Conservation (phyloP, 164 flowering plant genomes). For the Vitis rotundifolia region DNA sequence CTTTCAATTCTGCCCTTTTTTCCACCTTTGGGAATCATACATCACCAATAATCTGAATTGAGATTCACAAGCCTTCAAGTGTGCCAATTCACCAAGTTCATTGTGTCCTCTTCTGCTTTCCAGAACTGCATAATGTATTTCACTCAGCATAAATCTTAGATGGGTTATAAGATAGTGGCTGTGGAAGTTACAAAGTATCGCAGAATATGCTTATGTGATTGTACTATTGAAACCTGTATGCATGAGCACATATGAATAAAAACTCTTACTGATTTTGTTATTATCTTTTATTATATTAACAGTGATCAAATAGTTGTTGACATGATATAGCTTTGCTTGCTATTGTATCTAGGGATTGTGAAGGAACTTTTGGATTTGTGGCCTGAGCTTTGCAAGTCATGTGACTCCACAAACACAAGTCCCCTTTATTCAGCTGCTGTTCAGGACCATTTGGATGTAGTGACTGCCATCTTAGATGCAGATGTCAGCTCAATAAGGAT, state of each 20-base stretch:
- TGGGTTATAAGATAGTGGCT: neutral
- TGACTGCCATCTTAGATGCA: constrained; percentile 78
- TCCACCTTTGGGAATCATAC: too few relatives aligned
- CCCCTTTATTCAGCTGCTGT: constrained; percentile 90
- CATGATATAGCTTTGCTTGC: constrained; percentile 4
- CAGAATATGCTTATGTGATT: neutral
- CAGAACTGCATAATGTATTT: neutral
- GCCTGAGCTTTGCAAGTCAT: constrained; percentile 79
- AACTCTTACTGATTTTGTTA: neutral
- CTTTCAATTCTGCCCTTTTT: too few relatives aligned
- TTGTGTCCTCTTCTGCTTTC: neutral
- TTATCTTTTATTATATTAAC: neutral
- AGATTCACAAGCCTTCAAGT: neutral
- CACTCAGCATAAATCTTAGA: neutral
- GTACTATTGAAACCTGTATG: neutral
- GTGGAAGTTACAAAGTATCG: neutral
- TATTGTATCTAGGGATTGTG: constrained; percentile 57
- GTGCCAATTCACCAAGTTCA: neutral
- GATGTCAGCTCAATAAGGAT: constrained; percentile 61
- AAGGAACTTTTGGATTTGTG: constrained; percentile 63
- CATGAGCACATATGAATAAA: neutral
- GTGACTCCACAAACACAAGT: constrained; percentile 82
- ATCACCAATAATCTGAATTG: too few relatives aligned
- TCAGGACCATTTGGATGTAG: constrained; percentile 77
- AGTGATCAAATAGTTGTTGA: neutral